Evolutionary conservation across 768 basidiomycete species (phyloP).

Genomic region (Rhizopogon roseolus): DNA sequence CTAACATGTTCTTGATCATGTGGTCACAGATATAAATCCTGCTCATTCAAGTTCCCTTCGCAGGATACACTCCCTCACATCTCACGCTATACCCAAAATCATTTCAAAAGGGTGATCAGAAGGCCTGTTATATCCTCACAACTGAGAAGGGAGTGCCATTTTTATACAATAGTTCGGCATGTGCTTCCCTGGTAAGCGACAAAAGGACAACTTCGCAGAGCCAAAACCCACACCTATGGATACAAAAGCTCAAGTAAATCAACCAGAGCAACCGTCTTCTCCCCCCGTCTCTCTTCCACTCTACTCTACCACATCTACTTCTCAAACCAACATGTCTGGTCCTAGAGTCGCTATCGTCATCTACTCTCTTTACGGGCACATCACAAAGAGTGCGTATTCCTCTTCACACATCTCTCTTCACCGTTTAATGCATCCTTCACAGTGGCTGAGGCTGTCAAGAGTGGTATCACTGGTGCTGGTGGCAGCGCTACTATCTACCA

Average conservation of each 20-base stretch:
- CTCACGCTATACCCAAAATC: conserved; percentile 19
- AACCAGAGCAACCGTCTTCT: conserved; percentile 3
- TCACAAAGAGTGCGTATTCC: conserved; percentile 35
- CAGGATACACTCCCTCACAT: conserved; percentile 11
- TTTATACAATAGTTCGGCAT: conserved; percentile 15
- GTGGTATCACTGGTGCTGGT: conserved; percentile 37
- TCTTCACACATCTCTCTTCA: neutral
- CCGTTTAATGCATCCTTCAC: neutral
- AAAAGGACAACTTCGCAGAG: conserved; percentile 30
- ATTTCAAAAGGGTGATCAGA: neutral
- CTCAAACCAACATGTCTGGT: conserved; percentile 9
- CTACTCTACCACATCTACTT: neutral
- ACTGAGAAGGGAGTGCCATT: neutral
- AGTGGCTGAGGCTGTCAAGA: conserved; percentile 34
- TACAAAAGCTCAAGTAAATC: conserved; percentile 9
- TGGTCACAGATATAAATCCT: conserved; percentile 1
- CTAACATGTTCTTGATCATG: conserved; percentile 12
- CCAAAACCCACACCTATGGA: conserved; percentile 11
- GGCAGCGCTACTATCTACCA: conserved; percentile 43
- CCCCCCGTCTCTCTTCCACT: neutral
- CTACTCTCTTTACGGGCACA: conserved; percentile 49
- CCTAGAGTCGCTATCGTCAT: conserved; percentile 43
- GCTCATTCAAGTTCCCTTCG: conserved; percentile 1
- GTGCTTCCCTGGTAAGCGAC: conserved; percentile 36
- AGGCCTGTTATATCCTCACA: conserved; percentile 7